Conservation (phyloP, 345 rosid genomes). For the Brassica nigra region DNA sequence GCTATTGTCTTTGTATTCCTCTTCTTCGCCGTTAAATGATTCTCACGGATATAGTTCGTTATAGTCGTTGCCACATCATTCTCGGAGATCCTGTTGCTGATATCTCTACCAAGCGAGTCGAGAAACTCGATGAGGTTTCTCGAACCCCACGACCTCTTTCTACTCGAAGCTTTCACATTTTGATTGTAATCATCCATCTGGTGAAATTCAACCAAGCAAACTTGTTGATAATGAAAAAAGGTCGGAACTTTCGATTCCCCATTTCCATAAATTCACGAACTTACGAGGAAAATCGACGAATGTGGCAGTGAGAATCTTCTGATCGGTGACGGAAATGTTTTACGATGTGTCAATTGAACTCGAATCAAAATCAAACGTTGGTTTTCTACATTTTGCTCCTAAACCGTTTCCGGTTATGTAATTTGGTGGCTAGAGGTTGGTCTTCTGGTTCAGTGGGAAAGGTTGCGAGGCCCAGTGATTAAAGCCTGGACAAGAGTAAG, state of each 20-base stretch:
- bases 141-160: conserved; percentile 71
- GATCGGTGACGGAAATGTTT: no score
- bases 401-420: neutral
- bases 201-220: neutral
- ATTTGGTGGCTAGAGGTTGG: neutral
- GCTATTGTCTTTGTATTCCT: conserved; percentile 39
- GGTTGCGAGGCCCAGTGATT: neutral
- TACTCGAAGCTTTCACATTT: neutral
- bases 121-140: conserved; percentile 64
- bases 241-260: neutral
- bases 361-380: no score
- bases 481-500: neutral
- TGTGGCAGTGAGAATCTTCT: neutral
- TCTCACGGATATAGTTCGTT: conserved; percentile 46
- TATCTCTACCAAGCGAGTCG: conserved; percentile 52
- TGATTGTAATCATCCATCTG: neutral
- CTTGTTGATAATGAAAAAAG: neutral
- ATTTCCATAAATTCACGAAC: no score
- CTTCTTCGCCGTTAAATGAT: conserved; percentile 40
- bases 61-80: conserved; percentile 51
- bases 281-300: no score
- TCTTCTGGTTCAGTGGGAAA: neutral
- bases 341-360: no score
- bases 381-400: neutral
- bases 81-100: conserved; percentile 48